These are phyloP conservation scores for Grosmannia penicillata DNA, from an alignment of 2,329 filamentous ascomycete genomes.

Conservation along the genomic window DNA sequence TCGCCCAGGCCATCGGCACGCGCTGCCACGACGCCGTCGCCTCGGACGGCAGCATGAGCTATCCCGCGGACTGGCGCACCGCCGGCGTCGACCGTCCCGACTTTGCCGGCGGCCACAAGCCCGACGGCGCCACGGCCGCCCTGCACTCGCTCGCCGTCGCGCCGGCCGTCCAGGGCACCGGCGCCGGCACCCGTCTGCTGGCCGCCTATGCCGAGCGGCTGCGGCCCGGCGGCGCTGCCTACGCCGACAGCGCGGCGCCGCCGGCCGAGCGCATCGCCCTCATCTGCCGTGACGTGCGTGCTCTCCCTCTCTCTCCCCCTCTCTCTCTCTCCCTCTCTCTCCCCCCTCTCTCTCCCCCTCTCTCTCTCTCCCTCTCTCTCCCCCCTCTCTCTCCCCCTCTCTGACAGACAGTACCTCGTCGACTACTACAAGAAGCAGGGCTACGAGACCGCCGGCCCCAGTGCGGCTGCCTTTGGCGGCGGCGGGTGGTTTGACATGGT, in stretches of 20 bases:
- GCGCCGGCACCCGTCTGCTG: conserved; percentile 60
- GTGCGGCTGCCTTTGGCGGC: conserved; percentile 57
- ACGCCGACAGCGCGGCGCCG: conserved; percentile 21
- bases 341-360: neutral
- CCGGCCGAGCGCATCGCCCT: conserved; percentile 48
- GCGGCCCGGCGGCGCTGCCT: conserved; percentile 51
- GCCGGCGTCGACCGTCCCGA: conserved; percentile 19
- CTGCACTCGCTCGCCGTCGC: conserved; percentile 73
- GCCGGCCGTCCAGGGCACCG: conserved; percentile 58
- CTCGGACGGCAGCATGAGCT: conserved; percentile 62
- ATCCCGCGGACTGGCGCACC: conserved; percentile 52
- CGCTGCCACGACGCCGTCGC: conserved; percentile 48
- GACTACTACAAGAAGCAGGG: conserved; percentile 64
- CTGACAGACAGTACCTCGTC: conserved; percentile 39
- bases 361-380: conserved; percentile 4
- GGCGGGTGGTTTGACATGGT: conserved; percentile 79
- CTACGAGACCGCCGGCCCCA: conserved; percentile 54
- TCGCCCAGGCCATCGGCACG: conserved; percentile 68
- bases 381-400: neutral
- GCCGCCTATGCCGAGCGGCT: conserved; percentile 66
- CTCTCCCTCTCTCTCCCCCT: too few relatives aligned
- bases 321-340: conserved; percentile 5
- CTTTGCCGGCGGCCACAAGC: conserved; percentile 53
- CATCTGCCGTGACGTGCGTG: conserved; percentile 54
- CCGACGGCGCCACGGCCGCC: conserved; percentile 58